Conservation (phyloP, 2,329 filamentous ascomycete species). For the Nakataea oryzae region DNA sequence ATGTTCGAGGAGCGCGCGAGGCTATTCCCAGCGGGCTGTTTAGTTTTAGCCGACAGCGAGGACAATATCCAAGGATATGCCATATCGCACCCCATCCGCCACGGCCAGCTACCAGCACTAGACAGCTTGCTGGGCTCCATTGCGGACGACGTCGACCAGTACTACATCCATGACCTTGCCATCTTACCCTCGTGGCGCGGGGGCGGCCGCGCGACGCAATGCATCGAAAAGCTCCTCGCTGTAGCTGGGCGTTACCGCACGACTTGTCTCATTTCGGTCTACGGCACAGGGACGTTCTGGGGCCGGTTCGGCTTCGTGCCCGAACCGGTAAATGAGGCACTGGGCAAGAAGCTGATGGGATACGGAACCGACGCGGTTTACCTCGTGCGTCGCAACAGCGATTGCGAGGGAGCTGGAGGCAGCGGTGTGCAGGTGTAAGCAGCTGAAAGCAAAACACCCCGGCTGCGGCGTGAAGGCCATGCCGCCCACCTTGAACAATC, state of each 20-base stretch:
- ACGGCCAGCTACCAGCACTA: conserved; percentile 17
- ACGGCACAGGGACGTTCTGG: conserved; percentile 23
- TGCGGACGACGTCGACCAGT: conserved; percentile 18
- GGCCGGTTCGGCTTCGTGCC: conserved; percentile 19
- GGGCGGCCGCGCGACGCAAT: conserved; percentile 13
- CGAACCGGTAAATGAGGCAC: conserved; percentile 8
- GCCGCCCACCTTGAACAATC: no score
- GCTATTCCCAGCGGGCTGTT: conserved; percentile 23
- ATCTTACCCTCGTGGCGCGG: conserved; percentile 18
- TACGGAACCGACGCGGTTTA: conserved; percentile 23
- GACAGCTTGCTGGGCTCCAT: conserved; percentile 18
- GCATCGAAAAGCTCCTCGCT: conserved; percentile 13
- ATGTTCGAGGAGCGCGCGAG: conserved; percentile 21
- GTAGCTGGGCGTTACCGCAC: conserved; percentile 15
- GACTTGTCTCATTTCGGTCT: conserved; percentile 23
- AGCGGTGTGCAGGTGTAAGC: not conserved
- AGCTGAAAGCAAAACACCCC: no score
- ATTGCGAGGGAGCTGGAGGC: not conserved
- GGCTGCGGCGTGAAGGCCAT: no score
- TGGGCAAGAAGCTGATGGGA: conserved; percentile 17
- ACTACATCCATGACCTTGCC: conserved; percentile 26
- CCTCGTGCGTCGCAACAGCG: conserved; percentile 9
- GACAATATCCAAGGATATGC: conserved; percentile 19
- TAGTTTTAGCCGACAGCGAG: conserved; percentile 14
- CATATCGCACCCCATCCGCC: conserved; percentile 24